Percentiles rank a stretch among this genome's conserved stretches.
phyloP scores from a whole-genome alignment of 345 rosid species.

The Salix purpurea region DNA sequence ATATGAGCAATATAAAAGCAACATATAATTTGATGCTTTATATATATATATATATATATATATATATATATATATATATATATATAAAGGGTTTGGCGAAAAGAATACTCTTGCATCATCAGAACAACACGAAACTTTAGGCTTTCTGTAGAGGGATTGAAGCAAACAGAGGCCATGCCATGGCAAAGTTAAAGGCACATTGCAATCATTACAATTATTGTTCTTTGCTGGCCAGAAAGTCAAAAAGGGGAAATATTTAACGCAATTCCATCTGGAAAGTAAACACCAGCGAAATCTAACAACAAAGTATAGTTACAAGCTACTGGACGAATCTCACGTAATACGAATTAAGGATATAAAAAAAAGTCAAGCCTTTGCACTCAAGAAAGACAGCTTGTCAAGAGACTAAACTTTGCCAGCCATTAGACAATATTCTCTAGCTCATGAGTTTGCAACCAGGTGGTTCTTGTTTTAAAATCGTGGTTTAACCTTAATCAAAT shows the following conservation, averaged over 20 bases:
- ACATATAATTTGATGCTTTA: background rate
- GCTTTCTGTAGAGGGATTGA: background rate
- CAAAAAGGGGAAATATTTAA: constrained; percentile 5
- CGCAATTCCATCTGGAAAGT: constrained; percentile 40
- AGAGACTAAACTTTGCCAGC: constrained; percentile 11
- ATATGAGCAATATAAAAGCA: background rate
- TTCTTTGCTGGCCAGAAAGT: constrained; percentile 26
- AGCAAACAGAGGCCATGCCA: constrained; percentile 9
- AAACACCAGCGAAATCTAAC: constrained; percentile 20
- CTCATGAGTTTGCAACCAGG: constrained; percentile 3
- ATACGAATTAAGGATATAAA: background rate
- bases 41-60: background rate
- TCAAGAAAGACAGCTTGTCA: constrained; percentile 32
- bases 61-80: background rate
- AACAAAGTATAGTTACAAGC: constrained; percentile 1
- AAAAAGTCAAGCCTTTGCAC: constrained; percentile 27
- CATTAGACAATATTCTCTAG: constrained; percentile 4
- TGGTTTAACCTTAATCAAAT: background rate
- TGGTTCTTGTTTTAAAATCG: constrained; percentile 16
- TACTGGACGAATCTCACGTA: background rate
- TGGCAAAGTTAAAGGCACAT: constrained; percentile 18
- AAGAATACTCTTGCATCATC: background rate
- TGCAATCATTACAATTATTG: constrained; percentile 31
- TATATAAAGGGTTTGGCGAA: background rate
- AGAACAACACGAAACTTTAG: background rate